These are phyloP conservation scores for Chlamydomonas eustigma DNA, from an alignment of 139 green algal species.

Conservation along the genomic window DNA sequence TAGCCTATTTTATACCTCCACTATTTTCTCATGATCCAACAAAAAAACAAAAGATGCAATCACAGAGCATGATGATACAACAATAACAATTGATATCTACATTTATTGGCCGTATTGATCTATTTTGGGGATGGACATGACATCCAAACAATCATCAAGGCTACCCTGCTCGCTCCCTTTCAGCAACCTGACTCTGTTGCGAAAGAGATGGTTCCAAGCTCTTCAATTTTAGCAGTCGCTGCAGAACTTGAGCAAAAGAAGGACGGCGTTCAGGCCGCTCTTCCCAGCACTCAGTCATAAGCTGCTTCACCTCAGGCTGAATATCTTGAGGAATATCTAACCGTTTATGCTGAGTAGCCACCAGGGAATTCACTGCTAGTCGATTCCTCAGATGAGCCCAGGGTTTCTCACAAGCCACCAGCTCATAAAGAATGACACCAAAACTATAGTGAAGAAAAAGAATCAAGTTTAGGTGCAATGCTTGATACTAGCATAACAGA, in stretches of 20 bases:
- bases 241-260: constrained; percentile 47
- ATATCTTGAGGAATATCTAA: constrained; percentile 66
- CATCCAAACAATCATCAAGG: too few relatives aligned
- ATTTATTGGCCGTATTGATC: too few relatives aligned
- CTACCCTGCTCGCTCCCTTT: too few relatives aligned
- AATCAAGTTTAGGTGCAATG: too few relatives aligned
- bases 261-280: constrained; percentile 48
- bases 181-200: background rate
- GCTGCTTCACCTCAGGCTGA: constrained; percentile 38
- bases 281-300: constrained; percentile 70
- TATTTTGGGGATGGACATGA: too few relatives aligned
- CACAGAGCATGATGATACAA: too few relatives aligned
- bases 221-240: constrained; percentile 9
- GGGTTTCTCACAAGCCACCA: constrained; percentile 76
- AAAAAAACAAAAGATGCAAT: too few relatives aligned
- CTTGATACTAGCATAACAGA: too few relatives aligned
- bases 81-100: too few relatives aligned
- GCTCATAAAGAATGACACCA: constrained; percentile 90
- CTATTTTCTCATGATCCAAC: too few relatives aligned
- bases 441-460: constrained; percentile 38
- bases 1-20: too few relatives aligned
- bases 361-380: constrained; percentile 78
- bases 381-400: constrained; percentile 72
- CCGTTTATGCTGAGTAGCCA: constrained; percentile 72
- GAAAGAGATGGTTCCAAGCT: constrained; percentile 20